Conservation (phyloP, 2,329 filamentous ascomycete genomes). For the Chalara sp. region DNA sequence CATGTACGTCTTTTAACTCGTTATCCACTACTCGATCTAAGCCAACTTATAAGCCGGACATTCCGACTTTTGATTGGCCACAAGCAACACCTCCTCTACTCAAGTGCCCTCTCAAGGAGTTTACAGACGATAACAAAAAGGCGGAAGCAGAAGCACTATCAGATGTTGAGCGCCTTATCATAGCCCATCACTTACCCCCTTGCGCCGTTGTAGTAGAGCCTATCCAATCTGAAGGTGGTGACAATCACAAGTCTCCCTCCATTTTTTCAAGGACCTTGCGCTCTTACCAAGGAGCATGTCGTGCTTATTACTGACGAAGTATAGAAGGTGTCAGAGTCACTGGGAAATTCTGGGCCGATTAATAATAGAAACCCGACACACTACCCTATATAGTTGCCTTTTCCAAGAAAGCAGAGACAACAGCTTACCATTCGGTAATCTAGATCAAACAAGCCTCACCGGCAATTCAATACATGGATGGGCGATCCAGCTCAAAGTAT, state of each 20-base stretch:
- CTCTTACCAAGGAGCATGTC: slow-evolving; percentile 61
- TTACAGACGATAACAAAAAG: slow-evolving; percentile 60
- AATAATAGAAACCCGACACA: slow-evolving; percentile 67
- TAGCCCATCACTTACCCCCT: slow-evolving; percentile 59
- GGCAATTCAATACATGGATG: slow-evolving; percentile 88
- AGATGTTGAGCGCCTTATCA: slow-evolving; percentile 67
- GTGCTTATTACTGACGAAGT: slow-evolving; percentile 81
- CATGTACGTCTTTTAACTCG: slow-evolving; percentile 72
- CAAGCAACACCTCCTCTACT: slow-evolving; percentile 70
- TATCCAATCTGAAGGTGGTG: slow-evolving; percentile 76
- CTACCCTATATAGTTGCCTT: slow-evolving; percentile 86
- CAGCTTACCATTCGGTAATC: slow-evolving; percentile 77
- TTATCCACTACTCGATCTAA: slow-evolving; percentile 76
- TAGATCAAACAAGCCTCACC: slow-evolving; percentile 73
- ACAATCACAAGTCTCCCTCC: slow-evolving; percentile 74
- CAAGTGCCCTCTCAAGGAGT: slow-evolving; percentile 69
- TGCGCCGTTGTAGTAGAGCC: slow-evolving; percentile 73
- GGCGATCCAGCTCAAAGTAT: slow-evolving; percentile 72
- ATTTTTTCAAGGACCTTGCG: slow-evolving; percentile 71
- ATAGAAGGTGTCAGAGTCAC: slow-evolving; percentile 82
- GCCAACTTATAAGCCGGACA: slow-evolving; percentile 80
- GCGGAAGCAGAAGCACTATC: slow-evolving; percentile 68
- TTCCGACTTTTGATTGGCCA: slow-evolving; percentile 84
- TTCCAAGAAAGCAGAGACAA: slow-evolving; percentile 80
- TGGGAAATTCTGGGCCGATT: slow-evolving; percentile 81